Percentiles rank a stretch among this genome's conserved stretches.
Conservation (phyloP, 805 yeast species). For the Ogataea siamensis region DNA sequence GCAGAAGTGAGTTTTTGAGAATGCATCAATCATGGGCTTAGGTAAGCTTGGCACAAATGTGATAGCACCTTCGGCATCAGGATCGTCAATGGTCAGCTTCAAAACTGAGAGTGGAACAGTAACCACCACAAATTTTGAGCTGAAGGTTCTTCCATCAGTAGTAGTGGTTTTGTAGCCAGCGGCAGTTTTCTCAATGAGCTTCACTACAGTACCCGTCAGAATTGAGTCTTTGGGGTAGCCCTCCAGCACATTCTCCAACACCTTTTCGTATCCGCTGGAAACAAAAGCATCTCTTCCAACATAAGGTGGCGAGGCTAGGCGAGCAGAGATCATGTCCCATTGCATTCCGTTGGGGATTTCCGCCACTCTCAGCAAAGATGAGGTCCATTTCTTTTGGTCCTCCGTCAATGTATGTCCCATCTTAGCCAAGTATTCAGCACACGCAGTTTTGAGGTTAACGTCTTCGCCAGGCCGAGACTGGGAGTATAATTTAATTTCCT, state of each 20-base stretch:
- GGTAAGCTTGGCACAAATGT: constrained; percentile 39
- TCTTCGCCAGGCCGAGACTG: constrained; percentile 29
- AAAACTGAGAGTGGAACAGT: constrained; percentile 51
- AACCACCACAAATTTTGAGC: constrained; percentile 40
- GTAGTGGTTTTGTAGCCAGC: constrained; percentile 19
- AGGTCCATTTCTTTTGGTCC: constrained; percentile 30
- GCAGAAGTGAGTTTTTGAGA: constrained; percentile 36
- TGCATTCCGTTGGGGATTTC: constrained; percentile 31
- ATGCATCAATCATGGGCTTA: constrained; percentile 24
- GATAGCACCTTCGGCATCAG: constrained; percentile 29
- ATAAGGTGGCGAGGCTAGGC: constrained; percentile 25
- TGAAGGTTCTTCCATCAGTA: constrained; percentile 17
- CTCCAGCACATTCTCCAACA: constrained; percentile 29
- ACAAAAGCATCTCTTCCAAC: constrained; percentile 35
- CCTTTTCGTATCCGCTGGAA: constrained; percentile 27
- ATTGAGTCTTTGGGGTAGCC: constrained; percentile 26
- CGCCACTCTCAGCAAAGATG: constrained; percentile 29
- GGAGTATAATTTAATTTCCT: constrained; percentile 30
- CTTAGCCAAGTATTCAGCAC: constrained; percentile 24
- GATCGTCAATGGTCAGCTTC: constrained; percentile 31
- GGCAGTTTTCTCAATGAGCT: constrained; percentile 28
- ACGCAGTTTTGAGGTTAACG: constrained; percentile 26
- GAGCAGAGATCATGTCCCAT: constrained; percentile 33
- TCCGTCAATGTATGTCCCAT: constrained; percentile 21
- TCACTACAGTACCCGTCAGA: constrained; percentile 22